These are phyloP conservation scores for Solanum dulcamara DNA, from an alignment of 257 asterid genomes.

Conservation along the genomic window DNA sequence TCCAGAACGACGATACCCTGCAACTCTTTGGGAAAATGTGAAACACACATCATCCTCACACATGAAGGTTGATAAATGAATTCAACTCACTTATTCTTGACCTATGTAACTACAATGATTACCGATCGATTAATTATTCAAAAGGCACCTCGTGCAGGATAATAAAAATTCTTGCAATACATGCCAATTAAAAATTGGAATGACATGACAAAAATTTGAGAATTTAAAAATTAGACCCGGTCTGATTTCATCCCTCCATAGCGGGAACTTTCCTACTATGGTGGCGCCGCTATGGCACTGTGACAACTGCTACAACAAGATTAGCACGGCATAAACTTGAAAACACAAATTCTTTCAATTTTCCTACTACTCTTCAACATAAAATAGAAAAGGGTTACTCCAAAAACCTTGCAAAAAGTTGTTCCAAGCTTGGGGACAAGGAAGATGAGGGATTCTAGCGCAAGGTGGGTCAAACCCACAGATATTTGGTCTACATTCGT, in stretches of 20 bases:
- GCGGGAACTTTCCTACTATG: rapidly evolving
- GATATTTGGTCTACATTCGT: rapidly evolving
- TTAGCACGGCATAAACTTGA: not conserved
- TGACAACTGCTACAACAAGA: not conserved
- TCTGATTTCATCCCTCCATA: not conserved
- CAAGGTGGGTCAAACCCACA: too few relatives aligned
- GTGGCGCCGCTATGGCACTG: too few relatives aligned
- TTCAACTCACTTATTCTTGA: slow-evolving; percentile 23
- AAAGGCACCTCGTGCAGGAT: not conserved
- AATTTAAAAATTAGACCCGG: not conserved
- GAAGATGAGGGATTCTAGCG: too few relatives aligned
- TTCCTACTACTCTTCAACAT: too few relatives aligned
- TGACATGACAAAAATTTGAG: not conserved
- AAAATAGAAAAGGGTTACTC: too few relatives aligned
- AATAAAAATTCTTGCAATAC: too few relatives aligned
- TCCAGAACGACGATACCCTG: slow-evolving; percentile 43
- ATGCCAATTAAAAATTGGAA: too few relatives aligned
- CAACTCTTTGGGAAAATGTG: slow-evolving; percentile 56
- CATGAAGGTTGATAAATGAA: slow-evolving; percentile 3
- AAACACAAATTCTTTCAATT: too few relatives aligned
- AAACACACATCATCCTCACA: slow-evolving; percentile 49
- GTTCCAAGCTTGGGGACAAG: too few relatives aligned
- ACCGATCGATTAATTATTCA: too few relatives aligned
- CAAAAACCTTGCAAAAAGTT: too few relatives aligned
- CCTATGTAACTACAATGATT: slow-evolving; percentile 29